These are phyloP conservation scores for Zymoseptoria passerinii DNA, from an alignment of 2,329 filamentous ascomycete genomes.

Conservation along the genomic window DNA sequence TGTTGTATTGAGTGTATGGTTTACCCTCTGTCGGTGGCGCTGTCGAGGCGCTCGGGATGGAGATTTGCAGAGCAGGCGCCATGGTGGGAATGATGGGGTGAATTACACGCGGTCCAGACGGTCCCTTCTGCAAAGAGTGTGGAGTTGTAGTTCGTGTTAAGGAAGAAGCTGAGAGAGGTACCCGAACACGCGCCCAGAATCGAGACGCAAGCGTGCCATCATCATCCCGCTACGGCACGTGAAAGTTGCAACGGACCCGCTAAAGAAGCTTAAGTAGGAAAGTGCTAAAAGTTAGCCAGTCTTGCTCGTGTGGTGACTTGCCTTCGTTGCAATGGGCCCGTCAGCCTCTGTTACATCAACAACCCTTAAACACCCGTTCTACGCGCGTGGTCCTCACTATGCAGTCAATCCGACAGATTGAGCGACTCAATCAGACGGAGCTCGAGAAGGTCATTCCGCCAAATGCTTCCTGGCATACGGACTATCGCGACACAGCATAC, in stretches of 20 bases:
- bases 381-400: constrained; percentile 43
- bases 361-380: background rate
- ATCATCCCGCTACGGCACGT: background rate
- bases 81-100: constrained; percentile 21
- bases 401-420: constrained; percentile 90
- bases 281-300: background rate
- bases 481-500: constrained; percentile 96
- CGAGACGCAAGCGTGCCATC: background rate
- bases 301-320: background rate
- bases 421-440: constrained; percentile 87
- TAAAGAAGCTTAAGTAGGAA: background rate
- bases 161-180: background rate
- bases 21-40: constrained; percentile 47
- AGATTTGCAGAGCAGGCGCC: constrained; percentile 39
- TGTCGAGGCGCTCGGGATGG: constrained; percentile 43
- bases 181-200: background rate
- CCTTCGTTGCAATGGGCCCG: background rate
- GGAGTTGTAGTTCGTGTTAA: background rate
- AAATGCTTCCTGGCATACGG: constrained; percentile 89
- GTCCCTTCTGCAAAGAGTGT: background rate
- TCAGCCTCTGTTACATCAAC: background rate
- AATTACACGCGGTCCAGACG: background rate
- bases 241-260: background rate
- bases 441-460: constrained; percentile 80
- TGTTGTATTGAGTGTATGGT: constrained; percentile 69